Conservation (phyloP, 306 rosid species). For the Vicia villosa region DNA sequence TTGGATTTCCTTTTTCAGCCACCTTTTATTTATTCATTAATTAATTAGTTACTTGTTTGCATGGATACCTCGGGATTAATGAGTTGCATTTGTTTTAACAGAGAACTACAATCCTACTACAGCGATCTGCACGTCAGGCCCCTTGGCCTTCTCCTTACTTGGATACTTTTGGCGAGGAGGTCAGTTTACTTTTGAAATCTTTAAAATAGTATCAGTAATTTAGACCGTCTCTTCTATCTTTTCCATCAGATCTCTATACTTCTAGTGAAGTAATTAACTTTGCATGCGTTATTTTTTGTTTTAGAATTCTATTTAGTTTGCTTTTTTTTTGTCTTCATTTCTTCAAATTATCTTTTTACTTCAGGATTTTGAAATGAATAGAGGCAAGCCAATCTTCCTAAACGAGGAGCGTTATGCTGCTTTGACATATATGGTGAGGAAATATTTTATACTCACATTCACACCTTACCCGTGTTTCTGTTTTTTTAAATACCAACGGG, state of each 20-base stretch:
- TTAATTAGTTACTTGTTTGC: constrained; percentile 2
- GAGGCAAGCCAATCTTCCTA: constrained; percentile 93
- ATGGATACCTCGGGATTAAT: constrained; percentile 11
- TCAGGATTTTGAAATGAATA: constrained; percentile 78
- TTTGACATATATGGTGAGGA: constrained; percentile 76
- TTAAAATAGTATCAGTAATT: no score
- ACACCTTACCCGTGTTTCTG: neutral
- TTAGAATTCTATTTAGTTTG: constrained; percentile 7
- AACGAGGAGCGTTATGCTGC: constrained; percentile 94
- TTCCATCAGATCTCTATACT: constrained; percentile 1
- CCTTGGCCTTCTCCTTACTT: constrained; percentile 97
- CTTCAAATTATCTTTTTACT: constrained; percentile 17
- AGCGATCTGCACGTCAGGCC: constrained; percentile 93
- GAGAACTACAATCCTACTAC: constrained; percentile 87
- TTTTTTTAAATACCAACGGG: neutral
- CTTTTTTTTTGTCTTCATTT: constrained; percentile 2
- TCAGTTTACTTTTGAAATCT: no score
- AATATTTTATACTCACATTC: neutral
- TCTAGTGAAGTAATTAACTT: constrained; percentile 6
- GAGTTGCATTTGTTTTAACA: constrained; percentile 39
- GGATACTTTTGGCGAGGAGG: constrained; percentile 97
- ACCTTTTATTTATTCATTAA: constrained; percentile 7
- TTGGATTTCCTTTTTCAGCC: constrained; percentile 20
- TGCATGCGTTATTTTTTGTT: constrained; percentile 6
- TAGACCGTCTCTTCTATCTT: no score